Evolutionary conservation across 2,329 filamentous ascomycete species (phyloP), one percentile per base, ranked within the genome.

Genomic region (Chalaropsis ovoidea): DNA sequence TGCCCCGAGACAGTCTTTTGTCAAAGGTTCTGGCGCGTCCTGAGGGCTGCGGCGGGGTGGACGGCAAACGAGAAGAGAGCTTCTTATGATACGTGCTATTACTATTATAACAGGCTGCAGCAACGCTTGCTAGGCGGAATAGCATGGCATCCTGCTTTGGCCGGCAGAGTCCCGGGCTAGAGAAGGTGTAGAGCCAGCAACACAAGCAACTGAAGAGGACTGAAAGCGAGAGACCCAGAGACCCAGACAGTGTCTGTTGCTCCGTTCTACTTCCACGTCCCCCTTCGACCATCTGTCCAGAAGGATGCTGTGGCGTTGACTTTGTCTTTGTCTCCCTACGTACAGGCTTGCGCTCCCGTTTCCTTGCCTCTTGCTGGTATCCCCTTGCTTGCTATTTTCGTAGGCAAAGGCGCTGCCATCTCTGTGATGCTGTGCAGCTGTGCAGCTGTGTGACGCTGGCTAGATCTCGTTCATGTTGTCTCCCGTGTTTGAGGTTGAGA

Each of bases 401-500:
- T 24, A 27, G 47, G 10, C 47, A 24, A 52, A 52, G 47, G 24
- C 19, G 11, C 54, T 58, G 5, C 54, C 24, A 58, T 58, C 15
- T 58, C 54, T 19, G 43, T n/a, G 43, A n/a, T 47, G 43, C 15
- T 39, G 17, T 58, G 41, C 19, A 27, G 61, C 61, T 27, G 60
- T 63, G 65, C 31, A 43, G 61, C 61, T 42, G 60, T 66, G 65
- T 66, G 56, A 66, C 65, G 19, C 61, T 49, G 15, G 35, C 41
- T 43, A 58, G 60, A 66, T 66, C 45, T 66, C 65, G 65, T 66
- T 66, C 65, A 66, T 66, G 65, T 42, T 66, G 65, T 63, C 49
- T 66, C 65, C 61, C 65, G 61, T 66, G 65, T 66, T 66, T 66
- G 65, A 66, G 65, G 61, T 61, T 65, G 56, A 52, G 52, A 39